A percentile compares a stretch with the other conserved stretches of the same genome.
Conservation (phyloP, 129 eudicot genomes). For the Cynara cardunculus region DNA sequence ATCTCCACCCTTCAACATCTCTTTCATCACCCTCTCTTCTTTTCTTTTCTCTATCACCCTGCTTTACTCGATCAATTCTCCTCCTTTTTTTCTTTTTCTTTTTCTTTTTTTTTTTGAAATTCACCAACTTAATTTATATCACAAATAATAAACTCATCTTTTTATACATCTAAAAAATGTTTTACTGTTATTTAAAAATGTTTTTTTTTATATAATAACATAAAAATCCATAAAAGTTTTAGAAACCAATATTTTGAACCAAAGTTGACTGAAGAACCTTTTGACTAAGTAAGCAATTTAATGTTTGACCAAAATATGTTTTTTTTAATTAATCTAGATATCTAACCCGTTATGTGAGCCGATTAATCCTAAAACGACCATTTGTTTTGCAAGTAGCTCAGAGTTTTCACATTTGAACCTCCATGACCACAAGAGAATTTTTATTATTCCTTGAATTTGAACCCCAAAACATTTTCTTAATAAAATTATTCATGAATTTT, state of each 20-base stretch:
- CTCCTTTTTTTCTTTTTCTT: not conserved
- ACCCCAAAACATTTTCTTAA: too few relatives aligned
- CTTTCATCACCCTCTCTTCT: constrained; percentile 8
- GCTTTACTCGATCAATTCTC: not conserved
- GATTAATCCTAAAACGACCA: too few relatives aligned
- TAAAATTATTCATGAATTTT: too few relatives aligned
- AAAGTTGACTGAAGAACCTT: not conserved
- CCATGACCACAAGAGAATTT: too few relatives aligned
- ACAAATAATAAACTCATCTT: too few relatives aligned
- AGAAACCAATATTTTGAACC: not conserved
- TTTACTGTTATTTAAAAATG: not conserved
- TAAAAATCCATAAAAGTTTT: not conserved
- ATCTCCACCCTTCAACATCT: constrained; percentile 27
- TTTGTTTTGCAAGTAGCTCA: too few relatives aligned
- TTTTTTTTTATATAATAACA: not conserved
- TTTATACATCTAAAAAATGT: too few relatives aligned
- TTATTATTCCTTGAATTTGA: too few relatives aligned
- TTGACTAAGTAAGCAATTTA: not conserved
- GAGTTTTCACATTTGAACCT: too few relatives aligned
- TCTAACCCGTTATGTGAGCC: too few relatives aligned
- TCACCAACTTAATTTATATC: not conserved
- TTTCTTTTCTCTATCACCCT: not conserved
- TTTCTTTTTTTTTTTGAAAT: not conserved
- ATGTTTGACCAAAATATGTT: not conserved
- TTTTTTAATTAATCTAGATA: not conserved